phyloP scores from a whole-genome alignment of 2,329 filamentous ascomycete genomes.

The Colletotrichum incanum region DNA sequence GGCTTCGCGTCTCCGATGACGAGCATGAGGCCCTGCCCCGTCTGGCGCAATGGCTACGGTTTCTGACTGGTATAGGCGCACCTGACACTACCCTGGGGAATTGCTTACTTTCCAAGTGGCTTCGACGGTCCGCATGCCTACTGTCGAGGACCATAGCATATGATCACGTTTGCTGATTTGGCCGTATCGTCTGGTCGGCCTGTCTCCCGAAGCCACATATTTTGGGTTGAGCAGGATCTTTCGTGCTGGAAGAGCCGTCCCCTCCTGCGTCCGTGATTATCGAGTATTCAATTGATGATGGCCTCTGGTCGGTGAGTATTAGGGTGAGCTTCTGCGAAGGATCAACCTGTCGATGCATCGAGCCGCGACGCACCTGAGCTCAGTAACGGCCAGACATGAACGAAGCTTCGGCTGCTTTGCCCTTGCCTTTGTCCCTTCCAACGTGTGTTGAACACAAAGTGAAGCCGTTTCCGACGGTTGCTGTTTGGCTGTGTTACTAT shows the following conservation, averaged over 20 bases:
- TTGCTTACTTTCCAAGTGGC: not conserved
- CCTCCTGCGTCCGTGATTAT: not conserved
- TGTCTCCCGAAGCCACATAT: not conserved
- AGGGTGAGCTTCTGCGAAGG: not conserved
- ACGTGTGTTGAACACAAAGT: not conserved
- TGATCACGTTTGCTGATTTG: not conserved
- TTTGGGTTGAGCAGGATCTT: not conserved
- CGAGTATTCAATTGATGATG: not conserved
- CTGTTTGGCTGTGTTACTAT: not conserved
- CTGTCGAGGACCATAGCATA: not conserved
- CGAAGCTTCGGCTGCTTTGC: not conserved
- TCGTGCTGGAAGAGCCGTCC: not conserved
- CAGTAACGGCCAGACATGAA: not conserved
- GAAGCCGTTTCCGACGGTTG: not conserved
- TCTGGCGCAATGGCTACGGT: not conserved
- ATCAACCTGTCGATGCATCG: too few relatives aligned
- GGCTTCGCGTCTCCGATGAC: conserved; percentile 4
- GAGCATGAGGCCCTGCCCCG: conserved; percentile 3
- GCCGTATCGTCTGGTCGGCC: not conserved
- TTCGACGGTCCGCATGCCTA: not conserved
- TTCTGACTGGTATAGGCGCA: not conserved
- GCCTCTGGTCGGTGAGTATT: not conserved
- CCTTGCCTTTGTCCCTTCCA: not conserved
- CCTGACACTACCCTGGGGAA: not conserved
- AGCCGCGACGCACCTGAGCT: not conserved